Conservation (phyloP, 1,284 basidiomycete genomes). For the Ustilago cynodontis region DNA sequence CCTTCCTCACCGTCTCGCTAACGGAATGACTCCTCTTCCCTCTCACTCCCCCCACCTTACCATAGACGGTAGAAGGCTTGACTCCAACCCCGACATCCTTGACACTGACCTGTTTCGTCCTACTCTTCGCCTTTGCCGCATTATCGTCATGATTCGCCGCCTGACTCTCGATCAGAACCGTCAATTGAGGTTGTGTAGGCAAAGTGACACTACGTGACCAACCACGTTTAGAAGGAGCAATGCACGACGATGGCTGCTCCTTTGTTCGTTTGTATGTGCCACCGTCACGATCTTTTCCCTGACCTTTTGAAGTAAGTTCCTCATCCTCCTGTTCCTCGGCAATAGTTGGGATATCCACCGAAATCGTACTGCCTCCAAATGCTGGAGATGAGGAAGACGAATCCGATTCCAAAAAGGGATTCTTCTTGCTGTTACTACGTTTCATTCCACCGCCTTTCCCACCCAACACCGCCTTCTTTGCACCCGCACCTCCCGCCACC, state of each 20-base stretch:
- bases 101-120: not conserved
- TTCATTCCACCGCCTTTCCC: conserved; percentile 29
- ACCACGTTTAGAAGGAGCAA: conserved; percentile 15
- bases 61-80: conserved; percentile 24
- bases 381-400: conserved; percentile 5
- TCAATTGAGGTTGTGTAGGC: conserved; percentile 19
- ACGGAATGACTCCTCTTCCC: conserved; percentile 6
- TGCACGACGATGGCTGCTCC: conserved; percentile 48
- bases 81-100: conserved; percentile 20
- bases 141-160: not conserved
- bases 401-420: conserved; percentile 27
- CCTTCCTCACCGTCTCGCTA: not conserved
- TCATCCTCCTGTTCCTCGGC: conserved; percentile 23
- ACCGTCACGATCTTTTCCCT: conserved; percentile 52
- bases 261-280: conserved; percentile 24
- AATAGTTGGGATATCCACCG: conserved; percentile 35
- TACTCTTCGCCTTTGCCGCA: not conserved
- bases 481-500: not conserved
- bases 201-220: conserved; percentile 24
- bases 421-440: conserved; percentile 36
- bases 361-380: not conserved
- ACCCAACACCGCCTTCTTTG: not conserved
- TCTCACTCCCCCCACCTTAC: conserved; percentile 7
- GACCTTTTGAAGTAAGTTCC: conserved; percentile 4
- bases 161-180: conserved; percentile 29